A percentile compares a stretch with the other conserved stretches of the same genome.
phyloP scores from a whole-genome alignment of 108 stramenopile genomes.

The Schizochytrium sp. region DNA sequence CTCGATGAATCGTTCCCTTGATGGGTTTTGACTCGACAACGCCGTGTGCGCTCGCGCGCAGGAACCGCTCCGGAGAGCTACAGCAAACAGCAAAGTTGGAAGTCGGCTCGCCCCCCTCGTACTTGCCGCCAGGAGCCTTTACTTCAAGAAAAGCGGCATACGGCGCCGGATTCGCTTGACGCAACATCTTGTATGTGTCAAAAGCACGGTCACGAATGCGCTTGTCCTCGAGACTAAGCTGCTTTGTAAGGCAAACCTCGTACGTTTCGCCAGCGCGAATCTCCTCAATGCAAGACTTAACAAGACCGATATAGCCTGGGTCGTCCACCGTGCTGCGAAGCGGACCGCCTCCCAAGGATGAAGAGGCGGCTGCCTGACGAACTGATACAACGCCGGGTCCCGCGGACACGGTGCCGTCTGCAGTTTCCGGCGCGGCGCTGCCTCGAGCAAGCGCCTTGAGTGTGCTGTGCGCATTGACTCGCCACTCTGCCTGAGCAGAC shows the following conservation, averaged over 20 bases:
- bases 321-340: background rate
- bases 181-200: constrained; percentile 61
- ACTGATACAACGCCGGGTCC: too few species aligned
- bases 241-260: constrained; percentile 83
- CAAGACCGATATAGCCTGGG: background rate
- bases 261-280: constrained; percentile 78
- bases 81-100: constrained; percentile 69
- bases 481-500: background rate
- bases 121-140: background rate
- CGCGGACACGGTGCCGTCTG: too few species aligned
- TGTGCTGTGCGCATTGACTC: background rate
- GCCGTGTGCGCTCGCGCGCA: constrained; percentile 52
- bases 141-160: constrained; percentile 71
- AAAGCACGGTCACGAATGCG: constrained; percentile 34
- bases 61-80: constrained; percentile 85
- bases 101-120: background rate
- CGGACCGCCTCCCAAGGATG: background rate
- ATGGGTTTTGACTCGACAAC: constrained; percentile 87
- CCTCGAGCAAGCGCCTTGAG: background rate
- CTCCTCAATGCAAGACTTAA: background rate
- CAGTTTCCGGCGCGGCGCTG: too few species aligned
- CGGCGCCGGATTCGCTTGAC: constrained; percentile 77
- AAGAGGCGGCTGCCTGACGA: background rate
- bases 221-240: constrained; percentile 40
- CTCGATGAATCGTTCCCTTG: constrained; percentile 75